Conservation (phyloP, 441 rosid genomes). For the Pelargonium cotyledonis region DNA sequence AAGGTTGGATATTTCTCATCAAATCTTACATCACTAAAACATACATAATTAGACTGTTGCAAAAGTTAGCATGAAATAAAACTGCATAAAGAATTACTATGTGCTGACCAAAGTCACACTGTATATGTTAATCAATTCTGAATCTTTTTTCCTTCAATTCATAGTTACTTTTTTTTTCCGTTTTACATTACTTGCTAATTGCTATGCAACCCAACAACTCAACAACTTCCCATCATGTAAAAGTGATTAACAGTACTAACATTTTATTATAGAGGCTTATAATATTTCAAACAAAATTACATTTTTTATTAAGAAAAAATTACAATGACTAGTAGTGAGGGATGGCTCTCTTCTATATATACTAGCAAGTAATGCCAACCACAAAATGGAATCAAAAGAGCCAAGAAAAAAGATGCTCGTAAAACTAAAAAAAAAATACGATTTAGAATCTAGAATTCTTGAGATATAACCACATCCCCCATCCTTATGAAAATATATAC, state of each 20-base stretch:
- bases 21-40: neutral
- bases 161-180: neutral
- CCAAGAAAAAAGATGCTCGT: constrained; percentile 6
- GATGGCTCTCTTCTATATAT: neutral
- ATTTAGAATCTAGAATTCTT: neutral
- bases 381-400: constrained; percentile 3
- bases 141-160: neutral
- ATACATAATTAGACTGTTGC: neutral
- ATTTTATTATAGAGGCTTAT: neutral
- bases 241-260: neutral
- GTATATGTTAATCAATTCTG: neutral
- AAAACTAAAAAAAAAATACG: constrained; percentile 2
- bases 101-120: neutral
- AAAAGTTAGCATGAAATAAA: neutral
- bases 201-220: neutral
- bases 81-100: neutral
- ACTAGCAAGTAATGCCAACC: neutral
- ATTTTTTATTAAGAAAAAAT: constrained; percentile 7
- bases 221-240: neutral
- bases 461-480: constrained; percentile 4
- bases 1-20: neutral
- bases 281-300: constrained; percentile 1
- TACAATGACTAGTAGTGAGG: neutral
- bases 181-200: neutral
- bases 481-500: constrained; percentile 1